phyloP scores from a whole-genome alignment of 148 eudicot species.

The Cornus suecica region DNA sequence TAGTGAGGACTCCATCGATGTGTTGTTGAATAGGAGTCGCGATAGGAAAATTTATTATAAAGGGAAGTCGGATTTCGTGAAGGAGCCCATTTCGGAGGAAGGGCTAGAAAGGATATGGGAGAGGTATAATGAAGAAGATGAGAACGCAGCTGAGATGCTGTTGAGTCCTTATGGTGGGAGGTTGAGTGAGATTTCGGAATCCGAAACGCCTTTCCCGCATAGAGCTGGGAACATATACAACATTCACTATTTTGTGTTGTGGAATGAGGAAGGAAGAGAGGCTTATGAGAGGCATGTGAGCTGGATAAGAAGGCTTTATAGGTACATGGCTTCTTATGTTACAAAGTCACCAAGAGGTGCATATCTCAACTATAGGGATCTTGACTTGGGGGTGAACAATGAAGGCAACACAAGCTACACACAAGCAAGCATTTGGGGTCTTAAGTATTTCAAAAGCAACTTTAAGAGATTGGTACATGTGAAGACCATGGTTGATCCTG shows the following conservation, averaged over 20 bases:
- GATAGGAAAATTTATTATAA: neutral
- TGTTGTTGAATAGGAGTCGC: neutral
- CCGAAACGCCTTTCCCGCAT: conserved; percentile 24
- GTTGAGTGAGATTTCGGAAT: conserved; percentile 20
- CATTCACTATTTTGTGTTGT: conserved; percentile 24
- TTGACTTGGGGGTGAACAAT: conserved; percentile 27
- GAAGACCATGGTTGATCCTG: conserved; percentile 1
- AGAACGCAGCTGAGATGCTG: conserved; percentile 11
- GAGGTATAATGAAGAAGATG: conserved; percentile 7
- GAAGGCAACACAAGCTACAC: neutral
- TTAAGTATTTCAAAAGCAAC: neutral
- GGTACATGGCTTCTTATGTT: conserved; percentile 24
- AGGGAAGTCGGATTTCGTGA: conserved; percentile 6
- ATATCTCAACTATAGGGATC: conserved; percentile 32
- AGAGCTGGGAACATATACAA: conserved; percentile 26
- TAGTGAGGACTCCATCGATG: neutral
- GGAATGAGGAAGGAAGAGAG: conserved; percentile 20
- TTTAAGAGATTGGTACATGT: neutral
- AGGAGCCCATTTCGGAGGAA: conserved; percentile 21
- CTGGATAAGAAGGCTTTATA: conserved; percentile 20
- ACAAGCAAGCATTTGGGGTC: neutral
- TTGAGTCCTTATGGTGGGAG: conserved; percentile 27
- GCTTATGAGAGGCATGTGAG: conserved; percentile 19
- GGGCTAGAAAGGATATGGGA: conserved; percentile 19
- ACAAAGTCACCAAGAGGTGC: conserved; percentile 30